phyloP scores from a whole-genome alignment of 495 filamentous ascomycete genomes.

The Bacidia gigantensis region DNA sequence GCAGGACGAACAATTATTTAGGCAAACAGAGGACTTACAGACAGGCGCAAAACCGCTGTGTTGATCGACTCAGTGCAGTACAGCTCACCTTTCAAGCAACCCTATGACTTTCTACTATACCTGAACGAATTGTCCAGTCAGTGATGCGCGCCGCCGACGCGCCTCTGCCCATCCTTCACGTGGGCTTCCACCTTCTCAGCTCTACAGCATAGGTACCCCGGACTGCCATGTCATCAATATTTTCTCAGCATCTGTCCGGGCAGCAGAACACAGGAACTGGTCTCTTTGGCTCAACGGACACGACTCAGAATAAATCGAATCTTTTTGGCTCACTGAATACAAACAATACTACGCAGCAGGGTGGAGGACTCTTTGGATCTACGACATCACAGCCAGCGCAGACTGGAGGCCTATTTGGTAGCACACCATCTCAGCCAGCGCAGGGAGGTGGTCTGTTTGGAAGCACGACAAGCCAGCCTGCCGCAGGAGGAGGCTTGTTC shows the following conservation, averaged over 20 bases:
- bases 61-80: too few relatives aligned
- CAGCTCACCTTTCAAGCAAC: too few relatives aligned
- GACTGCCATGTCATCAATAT: not conserved
- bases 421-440: constrained; percentile 8
- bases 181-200: too few relatives aligned
- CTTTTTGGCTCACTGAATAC: constrained; percentile 4
- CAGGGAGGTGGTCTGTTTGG: constrained; percentile 29
- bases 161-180: not conserved
- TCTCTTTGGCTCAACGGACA: constrained; percentile 11
- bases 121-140: too few relatives aligned
- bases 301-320: constrained; percentile 4
- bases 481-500: constrained; percentile 20
- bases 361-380: not conserved
- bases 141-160: not conserved
- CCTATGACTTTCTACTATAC: too few relatives aligned
- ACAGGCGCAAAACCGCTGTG: too few relatives aligned
- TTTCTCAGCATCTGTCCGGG: not conserved
- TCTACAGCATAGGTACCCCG: not conserved
- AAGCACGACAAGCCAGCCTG: constrained; percentile 20
- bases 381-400: constrained; percentile 2
- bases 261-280: constrained; percentile 1
- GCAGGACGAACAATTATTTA: not conserved
- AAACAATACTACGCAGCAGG: too few relatives aligned
- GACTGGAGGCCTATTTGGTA: constrained; percentile 10
- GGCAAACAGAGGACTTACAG: too few relatives aligned